phyloP scores from a whole-genome alignment of 2,329 filamentous ascomycete genomes.

The Monilinia aucupariae region DNA sequence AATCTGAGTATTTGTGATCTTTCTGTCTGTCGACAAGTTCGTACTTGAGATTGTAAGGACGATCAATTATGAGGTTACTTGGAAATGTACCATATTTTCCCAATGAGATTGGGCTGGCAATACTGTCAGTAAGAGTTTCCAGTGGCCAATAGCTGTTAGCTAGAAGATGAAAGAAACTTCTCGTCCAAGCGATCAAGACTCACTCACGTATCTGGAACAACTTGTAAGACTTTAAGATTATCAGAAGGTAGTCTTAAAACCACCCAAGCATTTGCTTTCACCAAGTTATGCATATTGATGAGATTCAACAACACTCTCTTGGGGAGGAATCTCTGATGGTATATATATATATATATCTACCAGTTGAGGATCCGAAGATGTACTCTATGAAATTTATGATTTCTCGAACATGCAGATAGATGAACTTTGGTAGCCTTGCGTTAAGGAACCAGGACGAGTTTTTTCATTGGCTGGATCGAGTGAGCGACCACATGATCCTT shows the following conservation, averaged over 20 bases:
- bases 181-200: slow-evolving; percentile 23
- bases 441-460: not conserved
- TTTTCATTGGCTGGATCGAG: slow-evolving; percentile 5
- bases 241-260: slow-evolving; percentile 56
- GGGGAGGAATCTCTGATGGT: not conserved
- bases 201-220: slow-evolving; percentile 55
- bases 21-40: slow-evolving; percentile 71
- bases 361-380: not conserved
- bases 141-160: slow-evolving; percentile 14
- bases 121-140: slow-evolving; percentile 21
- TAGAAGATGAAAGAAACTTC: slow-evolving; percentile 16
- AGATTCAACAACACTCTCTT: not conserved
- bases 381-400: too few relatives aligned
- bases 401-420: not conserved
- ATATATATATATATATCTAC: too few relatives aligned
- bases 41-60: slow-evolving; percentile 87
- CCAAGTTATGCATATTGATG: slow-evolving; percentile 36
- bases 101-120: slow-evolving; percentile 69
- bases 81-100: slow-evolving; percentile 92
- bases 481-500: too few relatives aligned
- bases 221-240: slow-evolving; percentile 51
- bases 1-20: slow-evolving; percentile 57
- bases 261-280: slow-evolving; percentile 56
- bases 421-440: slow-evolving; percentile 9
- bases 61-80: slow-evolving; percentile 81